Evolutionary conservation across 2,329 filamentous ascomycete genomes (phyloP).

Genomic region (Neofusicoccum sp.): DNA sequence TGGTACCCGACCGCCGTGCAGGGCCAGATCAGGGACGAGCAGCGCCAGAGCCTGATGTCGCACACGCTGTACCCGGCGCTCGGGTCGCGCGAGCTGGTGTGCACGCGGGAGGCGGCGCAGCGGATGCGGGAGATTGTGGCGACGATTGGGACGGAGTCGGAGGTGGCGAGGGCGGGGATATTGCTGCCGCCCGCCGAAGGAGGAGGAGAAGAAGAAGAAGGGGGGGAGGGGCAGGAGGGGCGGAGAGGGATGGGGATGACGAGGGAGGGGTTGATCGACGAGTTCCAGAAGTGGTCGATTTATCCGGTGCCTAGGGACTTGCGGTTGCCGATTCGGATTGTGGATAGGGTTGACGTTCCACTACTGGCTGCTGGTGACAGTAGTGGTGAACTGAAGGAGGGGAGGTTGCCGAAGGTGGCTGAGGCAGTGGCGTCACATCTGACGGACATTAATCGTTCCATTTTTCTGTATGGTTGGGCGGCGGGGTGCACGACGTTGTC

Average conservation of each 20-base stretch:
- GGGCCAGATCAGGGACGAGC: constrained; percentile 65
- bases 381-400: constrained; percentile 19
- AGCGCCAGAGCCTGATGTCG: constrained; percentile 58
- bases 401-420: constrained; percentile 45
- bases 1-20: constrained; percentile 60
- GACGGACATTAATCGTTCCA: constrained; percentile 63
- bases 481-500: constrained; percentile 64
- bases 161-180: constrained; percentile 56
- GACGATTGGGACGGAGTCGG: constrained; percentile 38
- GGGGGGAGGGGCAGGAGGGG: constrained; percentile 23
- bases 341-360: constrained; percentile 27
- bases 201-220: constrained; percentile 21
- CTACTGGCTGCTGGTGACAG: constrained; percentile 25
- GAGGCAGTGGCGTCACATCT: constrained; percentile 48
- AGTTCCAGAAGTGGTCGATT: constrained; percentile 47
- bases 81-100: constrained; percentile 56
- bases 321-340: constrained; percentile 60
- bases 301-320: constrained; percentile 53
- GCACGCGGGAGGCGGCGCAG: constrained; percentile 63
- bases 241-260: no score
- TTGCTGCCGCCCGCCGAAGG: constrained; percentile 43
- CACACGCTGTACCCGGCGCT: constrained; percentile 64
- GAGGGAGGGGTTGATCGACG: constrained; percentile 23
- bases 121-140: constrained; percentile 55
- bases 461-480: constrained; percentile 72